Conservation (phyloP, 441 rosid species). For the Pelargonium citronellum region DNA sequence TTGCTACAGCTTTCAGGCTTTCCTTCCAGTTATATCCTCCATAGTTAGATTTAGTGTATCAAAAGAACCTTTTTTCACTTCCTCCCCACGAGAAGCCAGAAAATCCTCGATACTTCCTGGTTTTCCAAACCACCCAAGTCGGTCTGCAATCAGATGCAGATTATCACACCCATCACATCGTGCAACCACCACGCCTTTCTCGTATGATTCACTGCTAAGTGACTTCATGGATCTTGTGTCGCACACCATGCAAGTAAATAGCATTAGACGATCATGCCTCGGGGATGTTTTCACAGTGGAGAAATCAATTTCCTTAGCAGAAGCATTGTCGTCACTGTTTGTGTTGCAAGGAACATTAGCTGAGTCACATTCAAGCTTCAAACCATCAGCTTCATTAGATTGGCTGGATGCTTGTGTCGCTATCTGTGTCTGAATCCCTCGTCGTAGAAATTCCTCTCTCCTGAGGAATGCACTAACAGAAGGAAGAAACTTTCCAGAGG, state of each 20-base stretch:
- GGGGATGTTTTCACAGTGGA: conserved; percentile 55
- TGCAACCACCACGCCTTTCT: conserved; percentile 80
- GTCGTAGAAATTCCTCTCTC: conserved; percentile 25
- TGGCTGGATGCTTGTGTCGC: conserved; percentile 20
- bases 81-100: conserved; percentile 74
- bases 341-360: conserved; percentile 22
- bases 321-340: conserved; percentile 20
- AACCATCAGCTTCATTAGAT: conserved; percentile 23
- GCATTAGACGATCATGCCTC: conserved; percentile 78
- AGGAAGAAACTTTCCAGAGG: conserved; percentile 26
- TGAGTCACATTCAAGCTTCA: conserved; percentile 21
- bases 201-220: conserved; percentile 59
- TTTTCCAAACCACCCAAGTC: conserved; percentile 79
- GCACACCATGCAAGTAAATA: conserved; percentile 80
- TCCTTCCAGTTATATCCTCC: conserved; percentile 71
- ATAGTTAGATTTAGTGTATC: conserved; percentile 64
- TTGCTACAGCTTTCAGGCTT: conserved; percentile 20
- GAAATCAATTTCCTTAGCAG: conserved; percentile 29
- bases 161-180: conserved; percentile 74
- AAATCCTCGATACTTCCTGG: conserved; percentile 74
- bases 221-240: conserved; percentile 76
- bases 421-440: conserved; percentile 35
- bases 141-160: conserved; percentile 80
- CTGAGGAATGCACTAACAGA: conserved; percentile 34
- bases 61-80: conserved; percentile 59